phyloP scores from a whole-genome alignment of 495 filamentous ascomycete species.

The Penicillium robsamsonii region DNA sequence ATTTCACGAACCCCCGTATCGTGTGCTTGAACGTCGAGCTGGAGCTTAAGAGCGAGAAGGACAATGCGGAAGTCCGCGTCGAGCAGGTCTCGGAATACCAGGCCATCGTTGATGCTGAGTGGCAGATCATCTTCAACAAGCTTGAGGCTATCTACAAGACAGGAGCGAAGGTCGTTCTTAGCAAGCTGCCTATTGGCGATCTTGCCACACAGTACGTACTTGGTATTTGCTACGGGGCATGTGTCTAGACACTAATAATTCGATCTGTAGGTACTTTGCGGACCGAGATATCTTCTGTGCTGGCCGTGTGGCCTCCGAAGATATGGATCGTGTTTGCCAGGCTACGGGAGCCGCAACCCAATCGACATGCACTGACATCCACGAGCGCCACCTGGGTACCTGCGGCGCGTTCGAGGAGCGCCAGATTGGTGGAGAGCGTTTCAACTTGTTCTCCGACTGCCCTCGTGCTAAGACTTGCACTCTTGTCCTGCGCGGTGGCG shows the following conservation, averaged over 20 bases:
- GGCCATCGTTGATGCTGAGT: slow-evolving; percentile 97
- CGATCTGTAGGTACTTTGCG: slow-evolving; percentile 73
- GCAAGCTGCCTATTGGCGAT: slow-evolving; percentile 96
- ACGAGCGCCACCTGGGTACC: slow-evolving; percentile 81
- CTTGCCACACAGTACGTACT: slow-evolving; percentile 82
- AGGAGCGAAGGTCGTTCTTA: slow-evolving; percentile 93
- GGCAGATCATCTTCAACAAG: slow-evolving; percentile 99
- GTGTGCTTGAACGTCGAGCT: slow-evolving; percentile 96
- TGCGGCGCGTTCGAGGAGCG: slow-evolving; percentile 91
- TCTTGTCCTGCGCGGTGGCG: slow-evolving; percentile 88
- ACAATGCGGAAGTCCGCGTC: slow-evolving; percentile 96
- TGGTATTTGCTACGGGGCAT: background rate
- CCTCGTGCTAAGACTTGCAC: slow-evolving; percentile 95
- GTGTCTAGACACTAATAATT: slow-evolving; percentile 6
- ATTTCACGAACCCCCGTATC: slow-evolving; percentile 88
- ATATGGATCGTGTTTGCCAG: slow-evolving; percentile 94
- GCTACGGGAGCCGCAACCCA: slow-evolving; percentile 90
- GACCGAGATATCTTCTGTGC: slow-evolving; percentile 99
- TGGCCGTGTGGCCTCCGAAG: slow-evolving; percentile 86
- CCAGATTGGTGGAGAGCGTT: slow-evolving; percentile 95
- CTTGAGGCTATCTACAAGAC: slow-evolving; percentile 90
- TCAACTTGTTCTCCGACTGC: slow-evolving; percentile 97
- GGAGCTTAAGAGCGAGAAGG: slow-evolving; percentile 97
- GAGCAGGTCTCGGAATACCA: slow-evolving; percentile 99
- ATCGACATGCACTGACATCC: slow-evolving; percentile 96